phyloP scores from a whole-genome alignment of 2,329 filamentous ascomycete species.

The Exophiala sideris region DNA sequence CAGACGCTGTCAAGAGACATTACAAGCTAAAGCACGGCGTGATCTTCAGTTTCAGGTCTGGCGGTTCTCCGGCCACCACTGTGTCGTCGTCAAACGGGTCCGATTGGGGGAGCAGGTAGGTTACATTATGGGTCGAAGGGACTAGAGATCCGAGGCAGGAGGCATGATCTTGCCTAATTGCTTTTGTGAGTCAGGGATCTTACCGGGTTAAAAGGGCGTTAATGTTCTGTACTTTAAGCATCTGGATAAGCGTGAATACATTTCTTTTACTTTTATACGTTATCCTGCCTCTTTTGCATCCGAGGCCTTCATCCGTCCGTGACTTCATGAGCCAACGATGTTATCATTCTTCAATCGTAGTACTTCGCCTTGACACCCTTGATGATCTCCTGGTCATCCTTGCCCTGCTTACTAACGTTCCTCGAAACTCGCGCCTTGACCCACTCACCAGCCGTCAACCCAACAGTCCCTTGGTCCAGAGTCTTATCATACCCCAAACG shows the following conservation, averaged over 20 bases:
- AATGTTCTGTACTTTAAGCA: too few relatives aligned
- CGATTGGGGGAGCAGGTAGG: background rate
- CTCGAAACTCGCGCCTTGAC: slow-evolving; percentile 34
- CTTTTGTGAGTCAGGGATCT: too few relatives aligned
- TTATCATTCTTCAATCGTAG: slow-evolving; percentile 13
- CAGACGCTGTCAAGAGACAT: slow-evolving; percentile 20
- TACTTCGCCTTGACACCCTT: slow-evolving; percentile 25
- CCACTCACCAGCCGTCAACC: slow-evolving; percentile 33
- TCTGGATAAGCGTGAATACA: too few relatives aligned
- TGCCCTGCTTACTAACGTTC: slow-evolving; percentile 18
- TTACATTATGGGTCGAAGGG: too few relatives aligned
- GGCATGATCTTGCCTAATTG: too few relatives aligned
- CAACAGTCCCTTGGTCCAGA: slow-evolving; percentile 24
- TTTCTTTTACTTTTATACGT: too few relatives aligned
- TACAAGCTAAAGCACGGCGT: slow-evolving; percentile 11
- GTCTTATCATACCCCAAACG: slow-evolving; percentile 30
- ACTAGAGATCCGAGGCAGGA: too few relatives aligned
- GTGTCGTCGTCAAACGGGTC: background rate
- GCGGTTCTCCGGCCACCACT: slow-evolving; percentile 1
- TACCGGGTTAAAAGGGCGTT: too few relatives aligned
- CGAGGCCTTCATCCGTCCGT: background rate
- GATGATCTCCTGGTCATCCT: slow-evolving; percentile 20
- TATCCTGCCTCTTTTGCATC: too few relatives aligned
- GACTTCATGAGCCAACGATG: too few relatives aligned
- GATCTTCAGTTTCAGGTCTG: slow-evolving; percentile 1